Evolutionary conservation across 805 yeast species (phyloP), one percentile per base, ranked within the genome.

Genomic region (Schwanniomyces polymorphus): DNA sequence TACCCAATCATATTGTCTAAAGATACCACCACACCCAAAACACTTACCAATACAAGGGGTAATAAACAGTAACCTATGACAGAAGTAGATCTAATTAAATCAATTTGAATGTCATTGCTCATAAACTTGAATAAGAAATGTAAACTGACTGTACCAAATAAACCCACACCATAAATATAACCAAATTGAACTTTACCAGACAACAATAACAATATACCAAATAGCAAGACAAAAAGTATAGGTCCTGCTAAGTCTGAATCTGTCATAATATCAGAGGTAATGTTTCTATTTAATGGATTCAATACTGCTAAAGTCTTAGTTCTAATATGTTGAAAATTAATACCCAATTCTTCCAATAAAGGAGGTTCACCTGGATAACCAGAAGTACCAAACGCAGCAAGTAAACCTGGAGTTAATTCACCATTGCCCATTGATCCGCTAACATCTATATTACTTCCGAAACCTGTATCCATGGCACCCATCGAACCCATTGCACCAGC

Each of bases 321-420:
- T 57, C 84, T 81, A 54, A 94, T 92, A 61, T 92, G 97, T 35
- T 77, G 78, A 59, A 94, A 94, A 65, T 94, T 91, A 61, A 94
- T 88, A 2, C 98, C 99, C 23, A 94, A 68, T 62, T 94, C 99
- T 63, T 94, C 96, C 43, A 94, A 72, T 40, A 94, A 72, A 2
- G 97, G 91, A 0, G 96, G 91, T 65, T 94, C 99, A n/a, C 91
- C 92, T 0, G 97, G 84, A 61, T 94, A 94, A 0, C 99, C 99
- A 0, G 86, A 76, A 0, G 97, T 87, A 1, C 97, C 88, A 59
- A 94, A 85, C 0, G 98, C 99, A 4, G 97, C 96, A 5, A 95
- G 65, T 41, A 91, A 61, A 0, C 99, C 99, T 0, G 82, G 72
- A 1, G 89, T 77, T 42, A 92, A 72, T 44, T 75, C 74, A 50